Percentiles rank a stretch among this genome's conserved stretches.
phyloP scores from a whole-genome alignment of 1,284 basidiomycete species.

The Tilletia horrida region DNA sequence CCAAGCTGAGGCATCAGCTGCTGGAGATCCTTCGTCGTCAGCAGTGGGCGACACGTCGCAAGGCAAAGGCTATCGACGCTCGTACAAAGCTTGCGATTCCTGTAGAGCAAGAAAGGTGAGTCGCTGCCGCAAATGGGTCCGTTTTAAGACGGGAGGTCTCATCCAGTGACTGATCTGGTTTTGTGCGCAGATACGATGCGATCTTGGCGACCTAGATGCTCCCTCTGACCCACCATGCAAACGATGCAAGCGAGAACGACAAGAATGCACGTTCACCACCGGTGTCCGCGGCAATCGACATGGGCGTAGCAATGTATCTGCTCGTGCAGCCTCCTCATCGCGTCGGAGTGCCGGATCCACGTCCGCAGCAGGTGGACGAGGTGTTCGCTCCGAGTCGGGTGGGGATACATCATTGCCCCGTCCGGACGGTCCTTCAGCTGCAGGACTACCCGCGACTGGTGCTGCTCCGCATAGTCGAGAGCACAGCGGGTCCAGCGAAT shows the following conservation, averaged over 20 bases:
- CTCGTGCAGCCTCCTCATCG: no score
- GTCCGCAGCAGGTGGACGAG: no score
- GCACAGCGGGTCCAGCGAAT: no score
- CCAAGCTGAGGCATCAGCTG: not conserved
- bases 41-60: not conserved
- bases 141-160: not conserved
- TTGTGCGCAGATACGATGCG: constrained; percentile 11
- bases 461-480: no score
- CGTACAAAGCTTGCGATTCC: constrained; percentile 20
- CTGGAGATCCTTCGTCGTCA: not conserved
- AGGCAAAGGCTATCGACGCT: constrained; percentile 13
- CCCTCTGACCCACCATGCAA: constrained; percentile 17
- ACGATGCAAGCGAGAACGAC: constrained; percentile 20
- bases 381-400: no score
- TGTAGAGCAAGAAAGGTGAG: constrained; percentile 17
- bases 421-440: no score
- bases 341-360: no score
- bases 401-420: no score
- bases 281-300: constrained; percentile 17
- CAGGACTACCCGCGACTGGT: no score
- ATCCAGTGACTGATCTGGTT: not conserved
- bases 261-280: constrained; percentile 19
- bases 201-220: constrained; percentile 15
- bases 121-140: not conserved
- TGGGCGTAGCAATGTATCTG: not conserved